Evolutionary conservation across 331 rosid species (phyloP), one percentile per base, ranked within the genome.

Genomic region (Cucumis variabilis): DNA sequence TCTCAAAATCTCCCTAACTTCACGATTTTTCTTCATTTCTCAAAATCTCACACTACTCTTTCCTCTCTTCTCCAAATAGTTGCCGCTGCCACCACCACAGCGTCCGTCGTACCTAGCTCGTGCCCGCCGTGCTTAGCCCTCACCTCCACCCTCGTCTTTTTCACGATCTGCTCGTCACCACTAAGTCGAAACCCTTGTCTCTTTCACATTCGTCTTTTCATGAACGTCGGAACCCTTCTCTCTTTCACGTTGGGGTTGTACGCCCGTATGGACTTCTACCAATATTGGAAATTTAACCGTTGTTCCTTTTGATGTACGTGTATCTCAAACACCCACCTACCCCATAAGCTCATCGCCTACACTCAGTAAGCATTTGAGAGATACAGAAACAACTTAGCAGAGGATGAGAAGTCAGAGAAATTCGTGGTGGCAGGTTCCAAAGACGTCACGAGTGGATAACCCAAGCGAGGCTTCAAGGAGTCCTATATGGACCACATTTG

Each of bases 321-420:
- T 85, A 71, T 92, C 95, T 5, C 91, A 90, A 0, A 86, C 92
- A 9, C 87, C 95, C 9, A 84, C 94, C 89, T 92, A 86, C 89
- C 83, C 90, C 20, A 33, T 30, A 0, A 62, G 87, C 87, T 92
- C 87, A 23, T 90, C 88, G 3, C 90, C 91, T 6, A 91, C 88
- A 9, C 88, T 94, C 10, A 95, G 95, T 2, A 94, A 93, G 73
- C 97, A 93, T 83, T 85, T 84, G 2, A 90, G 96, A 85, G 96
- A 92, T 86, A 51, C 46, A n/a, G n/a, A 46, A 46, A 87, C 88
- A 93, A 87, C 73, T 90, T 89, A 9, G 86, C 91, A 13, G 92
- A 92, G 53, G 91, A 85, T 77, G 96, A 93, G 72, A 90, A 76
- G 63, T 78, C 88, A 51, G 95, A 90, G 50, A 91, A 89, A 46